phyloP scores from a whole-genome alignment of 2,329 filamentous ascomycete genomes.

The Emmonsiellopsis sp. region DNA sequence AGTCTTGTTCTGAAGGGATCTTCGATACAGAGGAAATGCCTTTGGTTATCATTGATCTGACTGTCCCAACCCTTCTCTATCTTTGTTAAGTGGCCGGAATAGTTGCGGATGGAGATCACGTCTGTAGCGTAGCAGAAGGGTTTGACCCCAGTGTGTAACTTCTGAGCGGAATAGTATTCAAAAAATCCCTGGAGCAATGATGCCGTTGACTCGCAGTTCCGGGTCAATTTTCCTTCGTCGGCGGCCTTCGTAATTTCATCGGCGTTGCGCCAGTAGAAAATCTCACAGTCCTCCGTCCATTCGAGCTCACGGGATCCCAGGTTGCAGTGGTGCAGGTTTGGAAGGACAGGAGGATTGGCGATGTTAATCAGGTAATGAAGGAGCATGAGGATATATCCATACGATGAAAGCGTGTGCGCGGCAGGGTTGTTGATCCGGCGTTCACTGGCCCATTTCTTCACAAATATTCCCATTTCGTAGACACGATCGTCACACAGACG shows the following conservation, averaged over 20 bases:
- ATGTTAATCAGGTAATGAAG: slow-evolving; percentile 84
- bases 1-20: slow-evolving; percentile 84
- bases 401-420: slow-evolving; percentile 75
- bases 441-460: slow-evolving; percentile 84
- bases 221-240: slow-evolving; percentile 48
- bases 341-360: slow-evolving; percentile 68
- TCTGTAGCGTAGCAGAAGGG: slow-evolving; percentile 70
- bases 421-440: slow-evolving; percentile 82
- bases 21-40: slow-evolving; percentile 82
- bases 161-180: slow-evolving; percentile 64
- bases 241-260: slow-evolving; percentile 56
- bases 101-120: slow-evolving; percentile 66
- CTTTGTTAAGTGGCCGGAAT: slow-evolving; percentile 65
- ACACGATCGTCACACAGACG: slow-evolving; percentile 69
- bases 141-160: background rate
- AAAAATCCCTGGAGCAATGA: slow-evolving; percentile 74
- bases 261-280: slow-evolving; percentile 73
- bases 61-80: slow-evolving; percentile 75
- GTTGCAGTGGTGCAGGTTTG: slow-evolving; percentile 54
- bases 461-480: slow-evolving; percentile 66
- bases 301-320: slow-evolving; percentile 24
- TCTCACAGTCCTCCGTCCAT: slow-evolving; percentile 54
- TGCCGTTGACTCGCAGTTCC: slow-evolving; percentile 62
- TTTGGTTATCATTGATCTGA: slow-evolving; percentile 62
- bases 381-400: slow-evolving; percentile 88